Evolutionary conservation across 164 flowering plant genomes (phyloP).

Genomic region (Pachysandra terminalis): DNA sequence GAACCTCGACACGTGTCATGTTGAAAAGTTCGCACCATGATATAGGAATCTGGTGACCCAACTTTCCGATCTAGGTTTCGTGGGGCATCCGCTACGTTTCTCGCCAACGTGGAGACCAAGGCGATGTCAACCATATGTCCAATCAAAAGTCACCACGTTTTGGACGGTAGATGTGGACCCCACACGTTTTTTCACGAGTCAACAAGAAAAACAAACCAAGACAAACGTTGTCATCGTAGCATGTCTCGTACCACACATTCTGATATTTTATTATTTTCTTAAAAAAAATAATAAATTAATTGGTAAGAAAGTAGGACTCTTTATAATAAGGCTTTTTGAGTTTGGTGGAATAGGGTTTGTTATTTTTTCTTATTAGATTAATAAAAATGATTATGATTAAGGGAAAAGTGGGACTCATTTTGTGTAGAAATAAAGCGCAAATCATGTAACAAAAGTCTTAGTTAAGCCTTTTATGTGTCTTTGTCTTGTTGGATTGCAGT

Average conservation of each 20-base stretch:
- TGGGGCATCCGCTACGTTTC: conserved; percentile 19
- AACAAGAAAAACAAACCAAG: too few relatives aligned
- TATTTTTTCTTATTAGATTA: too few relatives aligned
- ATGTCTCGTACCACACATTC: background rate
- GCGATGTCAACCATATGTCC: conserved; percentile 7
- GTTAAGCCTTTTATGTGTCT: conserved; percentile 7
- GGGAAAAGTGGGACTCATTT: background rate
- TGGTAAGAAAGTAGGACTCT: background rate
- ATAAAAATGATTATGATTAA: too few relatives aligned
- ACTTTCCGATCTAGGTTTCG: conserved; percentile 19
- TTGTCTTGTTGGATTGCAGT: conserved; percentile 9
- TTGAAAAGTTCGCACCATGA: background rate
- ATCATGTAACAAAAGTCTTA: conserved; percentile 13
- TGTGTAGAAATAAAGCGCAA: background rate
- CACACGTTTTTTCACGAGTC: conserved; percentile 24
- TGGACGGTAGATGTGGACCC: conserved; percentile 1
- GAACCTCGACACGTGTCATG: background rate
- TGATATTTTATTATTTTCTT: too few relatives aligned
- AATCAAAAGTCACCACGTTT: conserved; percentile 9
- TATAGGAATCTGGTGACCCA: conserved; percentile 12
- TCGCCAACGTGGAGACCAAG: conserved; percentile 13
- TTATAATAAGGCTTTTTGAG: too few relatives aligned
- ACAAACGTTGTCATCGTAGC: background rate
- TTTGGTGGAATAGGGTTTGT: background rate
- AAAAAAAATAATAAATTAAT: too few relatives aligned